Evolutionary conservation across 257 asterid genomes (phyloP).

Genomic region (Sherardia arvensis): DNA sequence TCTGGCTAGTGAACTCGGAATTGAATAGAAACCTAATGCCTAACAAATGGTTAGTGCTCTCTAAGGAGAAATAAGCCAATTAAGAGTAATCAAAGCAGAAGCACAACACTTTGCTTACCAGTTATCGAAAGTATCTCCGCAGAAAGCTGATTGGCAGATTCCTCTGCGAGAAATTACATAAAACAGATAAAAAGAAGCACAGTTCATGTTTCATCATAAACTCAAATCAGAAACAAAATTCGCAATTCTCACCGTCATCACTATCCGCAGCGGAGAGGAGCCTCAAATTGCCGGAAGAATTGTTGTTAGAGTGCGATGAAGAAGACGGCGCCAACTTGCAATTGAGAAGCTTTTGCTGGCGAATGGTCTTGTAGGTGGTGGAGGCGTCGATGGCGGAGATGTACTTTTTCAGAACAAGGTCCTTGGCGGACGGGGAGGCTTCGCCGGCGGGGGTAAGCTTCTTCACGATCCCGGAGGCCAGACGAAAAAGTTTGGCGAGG

Average conservation of each 20-base stretch:
- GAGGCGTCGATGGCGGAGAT: conserved; percentile 30
- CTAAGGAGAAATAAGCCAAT: background rate
- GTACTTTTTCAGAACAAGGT: conserved; percentile 30
- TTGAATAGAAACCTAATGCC: background rate
- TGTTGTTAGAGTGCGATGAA: background rate
- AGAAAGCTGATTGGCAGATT: conserved; percentile 31
- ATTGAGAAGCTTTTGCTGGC: conserved; percentile 17
- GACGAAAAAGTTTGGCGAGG: conserved; percentile 38
- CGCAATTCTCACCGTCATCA: conserved; percentile 28
- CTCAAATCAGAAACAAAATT: conserved; percentile 4
- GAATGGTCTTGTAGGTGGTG: conserved; percentile 5
- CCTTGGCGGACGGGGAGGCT: conserved; percentile 23
- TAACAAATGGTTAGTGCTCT: background rate
- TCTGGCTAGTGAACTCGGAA: no score
- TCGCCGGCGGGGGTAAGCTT: background rate
- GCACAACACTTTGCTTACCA: conserved; percentile 30
- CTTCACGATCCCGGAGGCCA: conserved; percentile 25
- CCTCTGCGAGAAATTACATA: conserved; percentile 21
- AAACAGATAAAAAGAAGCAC: background rate
- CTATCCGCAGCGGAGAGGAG: conserved; percentile 19
- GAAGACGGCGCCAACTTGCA: conserved; percentile 9
- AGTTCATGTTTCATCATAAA: background rate
- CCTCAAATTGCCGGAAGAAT: conserved; percentile 27
- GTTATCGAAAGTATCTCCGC: conserved; percentile 28
- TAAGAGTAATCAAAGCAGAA: background rate